phyloP scores from a whole-genome alignment of 2,329 filamentous ascomycete genomes.

The Hymenoscyphus infarciens region DNA sequence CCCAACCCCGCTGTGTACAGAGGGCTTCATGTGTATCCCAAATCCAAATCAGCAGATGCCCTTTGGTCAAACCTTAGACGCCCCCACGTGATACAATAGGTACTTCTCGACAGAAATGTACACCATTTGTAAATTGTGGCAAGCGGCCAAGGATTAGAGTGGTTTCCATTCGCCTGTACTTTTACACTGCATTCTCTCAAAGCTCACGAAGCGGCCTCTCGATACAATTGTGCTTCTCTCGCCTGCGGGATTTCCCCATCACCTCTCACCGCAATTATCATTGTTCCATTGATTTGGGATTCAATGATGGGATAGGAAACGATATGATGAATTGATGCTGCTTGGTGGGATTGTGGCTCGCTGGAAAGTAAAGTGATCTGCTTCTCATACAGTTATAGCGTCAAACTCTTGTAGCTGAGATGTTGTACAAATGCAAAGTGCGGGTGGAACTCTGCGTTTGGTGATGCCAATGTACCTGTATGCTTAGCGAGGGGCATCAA shows the following conservation, averaged over 20 bases:
- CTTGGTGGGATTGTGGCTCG: background rate
- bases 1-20: background rate
- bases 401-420: background rate
- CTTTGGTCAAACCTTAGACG: background rate
- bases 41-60: background rate
- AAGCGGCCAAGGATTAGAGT: background rate
- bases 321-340: background rate
- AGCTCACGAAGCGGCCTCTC: background rate
- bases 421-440: background rate
- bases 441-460: background rate
- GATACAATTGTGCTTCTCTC: background rate
- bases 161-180: background rate
- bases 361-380: background rate
- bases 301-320: background rate
- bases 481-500: background rate
- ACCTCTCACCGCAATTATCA: background rate
- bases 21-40: background rate
- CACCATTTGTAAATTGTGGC: background rate
- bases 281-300: slow-evolving; percentile 1
- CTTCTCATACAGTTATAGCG: background rate
- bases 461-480: background rate
- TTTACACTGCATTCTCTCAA: background rate
- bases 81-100: background rate
- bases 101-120: background rate
- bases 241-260: slow-evolving; percentile 1